Percentiles rank a stretch among this genome's conserved stretches.
These are phyloP conservation scores for Mortierella sp. DNA, from an alignment of 371 early-diverging fungal species.

Conservation along the genomic window DNA sequence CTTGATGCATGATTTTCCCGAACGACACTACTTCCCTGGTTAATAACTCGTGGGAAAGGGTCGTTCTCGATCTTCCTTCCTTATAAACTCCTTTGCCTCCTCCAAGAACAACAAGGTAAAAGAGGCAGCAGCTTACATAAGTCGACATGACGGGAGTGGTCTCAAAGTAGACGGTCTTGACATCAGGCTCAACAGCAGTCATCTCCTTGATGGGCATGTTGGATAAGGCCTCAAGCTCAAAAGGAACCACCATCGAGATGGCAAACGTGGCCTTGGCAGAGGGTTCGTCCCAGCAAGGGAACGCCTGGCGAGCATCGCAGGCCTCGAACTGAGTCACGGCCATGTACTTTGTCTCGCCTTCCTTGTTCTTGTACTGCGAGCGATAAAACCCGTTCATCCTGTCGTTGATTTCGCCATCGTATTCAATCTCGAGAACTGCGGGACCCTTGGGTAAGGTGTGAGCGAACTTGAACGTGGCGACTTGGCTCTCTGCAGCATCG, in stretches of 20 bases:
- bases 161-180: slow-evolving; percentile 77
- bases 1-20: slow-evolving; percentile 9
- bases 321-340: slow-evolving; percentile 95
- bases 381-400: slow-evolving; percentile 92
- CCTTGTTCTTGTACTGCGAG: slow-evolving; percentile 72
- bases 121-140: slow-evolving; percentile 66
- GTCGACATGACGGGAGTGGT: slow-evolving; percentile 92
- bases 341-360: slow-evolving; percentile 76
- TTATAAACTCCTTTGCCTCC: neutral
- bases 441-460: slow-evolving; percentile 63
- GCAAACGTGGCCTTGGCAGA: slow-evolving; percentile 91
- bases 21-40: neutral
- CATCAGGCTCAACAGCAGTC: slow-evolving; percentile 35
- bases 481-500: slow-evolving; percentile 66
- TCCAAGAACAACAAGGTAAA: neutral
- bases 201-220: slow-evolving; percentile 83
- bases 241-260: slow-evolving; percentile 78
- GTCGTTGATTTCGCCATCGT: slow-evolving; percentile 81
- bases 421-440: slow-evolving; percentile 71
- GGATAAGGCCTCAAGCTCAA: slow-evolving; percentile 80
- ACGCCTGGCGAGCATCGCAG: slow-evolving; percentile 87
- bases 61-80: neutral
- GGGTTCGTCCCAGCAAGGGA: slow-evolving; percentile 96
- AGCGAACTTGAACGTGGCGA: slow-evolving; percentile 70
- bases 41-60: slow-evolving; percentile 9